These are phyloP conservation scores for Cucurbita ficifolia DNA, from an alignment of 306 rosid genomes.

Conservation along the genomic window DNA sequence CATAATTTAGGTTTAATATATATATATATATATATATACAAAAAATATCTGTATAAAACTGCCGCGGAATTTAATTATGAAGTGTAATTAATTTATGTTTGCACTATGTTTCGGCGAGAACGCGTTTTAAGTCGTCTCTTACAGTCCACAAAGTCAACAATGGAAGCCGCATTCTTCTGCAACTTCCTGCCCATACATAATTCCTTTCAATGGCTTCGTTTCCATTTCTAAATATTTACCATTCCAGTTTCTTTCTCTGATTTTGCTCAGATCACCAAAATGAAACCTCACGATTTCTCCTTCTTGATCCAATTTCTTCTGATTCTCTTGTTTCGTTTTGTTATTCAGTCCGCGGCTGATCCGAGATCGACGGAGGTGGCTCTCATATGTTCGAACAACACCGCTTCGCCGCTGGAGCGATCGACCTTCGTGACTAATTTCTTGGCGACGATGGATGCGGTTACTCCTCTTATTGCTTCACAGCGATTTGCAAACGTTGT, in stretches of 20 bases:
- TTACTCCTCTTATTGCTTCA: slow-evolving; percentile 20
- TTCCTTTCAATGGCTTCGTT: neutral
- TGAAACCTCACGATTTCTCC: neutral
- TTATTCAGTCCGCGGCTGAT: slow-evolving; percentile 7
- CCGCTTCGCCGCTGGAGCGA: slow-evolving; percentile 18
- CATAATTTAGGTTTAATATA: too few species aligned
- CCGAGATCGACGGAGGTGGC: slow-evolving; percentile 43
- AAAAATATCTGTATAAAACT: neutral
- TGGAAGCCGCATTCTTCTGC: neutral
- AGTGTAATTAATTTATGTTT: neutral
- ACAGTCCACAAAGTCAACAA: neutral
- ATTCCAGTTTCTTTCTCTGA: neutral
- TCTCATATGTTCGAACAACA: slow-evolving; percentile 34
- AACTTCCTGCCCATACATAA: neutral
- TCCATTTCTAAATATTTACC: neutral
- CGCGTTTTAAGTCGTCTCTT: neutral
- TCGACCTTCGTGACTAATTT: slow-evolving; percentile 24
- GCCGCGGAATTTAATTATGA: neutral
- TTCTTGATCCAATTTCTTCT: neutral
- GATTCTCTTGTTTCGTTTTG: neutral
- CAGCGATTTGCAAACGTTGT: slow-evolving; percentile 21
- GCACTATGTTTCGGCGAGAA: neutral
- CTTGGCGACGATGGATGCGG: slow-evolving; percentile 28
- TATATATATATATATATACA: too few species aligned
- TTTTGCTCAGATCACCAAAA: neutral